Evolutionary conservation across 352 stramenopile species (phyloP).

Genomic region (Phytophthora rubi): DNA sequence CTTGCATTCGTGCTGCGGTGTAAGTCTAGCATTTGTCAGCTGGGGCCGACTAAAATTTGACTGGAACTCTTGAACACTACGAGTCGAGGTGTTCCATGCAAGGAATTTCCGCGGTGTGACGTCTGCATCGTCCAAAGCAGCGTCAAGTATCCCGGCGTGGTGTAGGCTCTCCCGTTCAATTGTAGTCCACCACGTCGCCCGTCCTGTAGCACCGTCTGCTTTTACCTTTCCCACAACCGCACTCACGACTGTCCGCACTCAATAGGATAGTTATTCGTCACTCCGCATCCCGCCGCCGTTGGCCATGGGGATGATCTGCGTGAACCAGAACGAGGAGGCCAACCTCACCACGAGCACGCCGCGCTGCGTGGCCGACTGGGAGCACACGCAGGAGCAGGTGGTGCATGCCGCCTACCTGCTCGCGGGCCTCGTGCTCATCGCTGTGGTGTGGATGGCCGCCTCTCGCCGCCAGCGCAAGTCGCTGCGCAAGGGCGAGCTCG

Average conservation of each 20-base stretch:
- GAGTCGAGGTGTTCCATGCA: no score
- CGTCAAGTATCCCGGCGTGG: background rate
- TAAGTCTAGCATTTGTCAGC: background rate
- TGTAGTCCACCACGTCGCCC: constrained; percentile 5
- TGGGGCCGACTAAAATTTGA: background rate
- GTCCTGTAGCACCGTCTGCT: constrained; percentile 18
- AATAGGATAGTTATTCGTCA: constrained; percentile 10
- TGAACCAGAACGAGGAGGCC: constrained; percentile 60
- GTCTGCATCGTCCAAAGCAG: background rate
- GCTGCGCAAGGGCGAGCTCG: constrained; percentile 68
- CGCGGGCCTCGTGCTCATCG: constrained; percentile 51
- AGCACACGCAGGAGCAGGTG: constrained; percentile 79
- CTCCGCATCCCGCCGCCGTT: constrained; percentile 7
- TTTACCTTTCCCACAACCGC: constrained; percentile 24
- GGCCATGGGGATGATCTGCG: constrained; percentile 70
- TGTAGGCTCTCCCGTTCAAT: constrained; percentile 1
- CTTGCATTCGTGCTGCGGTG: no score
- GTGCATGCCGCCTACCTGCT: constrained; percentile 58
- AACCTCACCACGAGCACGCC: constrained; percentile 40
- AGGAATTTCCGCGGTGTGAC: no score
- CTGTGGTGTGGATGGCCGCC: constrained; percentile 55
- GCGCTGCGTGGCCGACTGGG: constrained; percentile 76
- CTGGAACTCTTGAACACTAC: no score
- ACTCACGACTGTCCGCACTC: constrained; percentile 16
- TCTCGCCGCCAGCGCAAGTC: constrained; percentile 64